These are phyloP conservation scores for Citrus unshiu DNA, from an alignment of 345 rosid genomes.

Conservation along the genomic window DNA sequence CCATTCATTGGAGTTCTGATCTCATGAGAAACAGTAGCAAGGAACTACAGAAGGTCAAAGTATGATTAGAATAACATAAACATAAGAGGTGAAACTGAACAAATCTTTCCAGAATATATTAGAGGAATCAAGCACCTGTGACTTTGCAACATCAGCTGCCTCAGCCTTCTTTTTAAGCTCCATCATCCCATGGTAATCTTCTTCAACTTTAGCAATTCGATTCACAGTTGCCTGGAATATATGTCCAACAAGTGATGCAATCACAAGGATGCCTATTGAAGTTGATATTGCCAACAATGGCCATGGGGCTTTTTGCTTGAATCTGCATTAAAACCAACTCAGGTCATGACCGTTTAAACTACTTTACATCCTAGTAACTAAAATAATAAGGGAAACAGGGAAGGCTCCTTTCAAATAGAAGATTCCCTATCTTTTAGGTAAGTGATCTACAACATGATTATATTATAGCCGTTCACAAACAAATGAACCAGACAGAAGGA, in stretches of 20 bases:
- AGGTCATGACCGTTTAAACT: slow-evolving; percentile 1
- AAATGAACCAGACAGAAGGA: slow-evolving; percentile 2
- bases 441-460: neutral
- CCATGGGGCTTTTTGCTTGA: slow-evolving; percentile 83
- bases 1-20: slow-evolving; percentile 99
- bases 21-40: slow-evolving; percentile 98
- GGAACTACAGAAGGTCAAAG: slow-evolving; percentile 58
- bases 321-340: slow-evolving; percentile 40
- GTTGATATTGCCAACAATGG: slow-evolving; percentile 62
- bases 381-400: neutral
- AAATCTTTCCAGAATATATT: neutral
- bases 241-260: slow-evolving; percentile 71
- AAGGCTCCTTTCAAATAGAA: neutral
- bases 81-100: slow-evolving; percentile 2
- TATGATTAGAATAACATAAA: slow-evolving; percentile 12
- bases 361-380: neutral
- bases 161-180: slow-evolving; percentile 77
- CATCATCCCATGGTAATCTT: slow-evolving; percentile 72
- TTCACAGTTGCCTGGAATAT: slow-evolving; percentile 77
- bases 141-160: slow-evolving; percentile 96
- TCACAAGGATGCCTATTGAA: slow-evolving; percentile 70
- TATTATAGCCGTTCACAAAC: neutral
- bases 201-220: slow-evolving; percentile 85
- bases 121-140: slow-evolving; percentile 56
- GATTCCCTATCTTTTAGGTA: neutral